These are phyloP conservation scores for Microdochium trichocladiopsis DNA, from an alignment of 2,329 filamentous ascomycete genomes.

Conservation along the genomic window DNA sequence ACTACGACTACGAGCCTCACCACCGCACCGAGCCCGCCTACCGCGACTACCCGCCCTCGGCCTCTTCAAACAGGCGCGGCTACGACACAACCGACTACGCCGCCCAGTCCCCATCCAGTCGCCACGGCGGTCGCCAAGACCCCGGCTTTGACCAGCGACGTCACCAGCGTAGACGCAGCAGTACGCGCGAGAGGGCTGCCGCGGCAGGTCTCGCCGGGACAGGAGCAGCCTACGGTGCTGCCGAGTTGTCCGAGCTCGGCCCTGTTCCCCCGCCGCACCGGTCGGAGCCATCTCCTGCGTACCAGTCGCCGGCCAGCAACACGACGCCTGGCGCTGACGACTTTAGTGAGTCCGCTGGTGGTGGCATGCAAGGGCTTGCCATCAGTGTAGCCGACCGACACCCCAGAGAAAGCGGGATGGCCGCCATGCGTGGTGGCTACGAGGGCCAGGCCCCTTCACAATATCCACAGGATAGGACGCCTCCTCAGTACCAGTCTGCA, in stretches of 20 bases:
- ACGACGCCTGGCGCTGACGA: conserved; percentile 62
- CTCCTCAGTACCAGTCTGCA: conserved; percentile 8
- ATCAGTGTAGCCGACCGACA: conserved; percentile 58
- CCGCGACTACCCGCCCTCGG: conserved; percentile 12
- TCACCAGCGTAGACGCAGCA: conserved; percentile 24
- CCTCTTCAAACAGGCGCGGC: conserved; percentile 10
- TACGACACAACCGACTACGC: conserved; percentile 8
- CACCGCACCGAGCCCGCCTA: conserved; percentile 5
- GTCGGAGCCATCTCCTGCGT: conserved; percentile 1
- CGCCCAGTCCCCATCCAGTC: conserved; percentile 2
- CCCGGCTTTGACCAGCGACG: conserved; percentile 25
- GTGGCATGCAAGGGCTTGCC: conserved; percentile 63
- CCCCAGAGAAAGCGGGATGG: conserved; percentile 56
- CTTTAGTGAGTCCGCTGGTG: conserved; percentile 52
- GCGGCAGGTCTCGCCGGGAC: conserved; percentile 11
- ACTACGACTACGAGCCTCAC: conserved; percentile 2
- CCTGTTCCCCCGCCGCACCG: conserved; percentile 18
- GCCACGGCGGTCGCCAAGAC: conserved; percentile 26
- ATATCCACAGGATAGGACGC: conserved; percentile 16
- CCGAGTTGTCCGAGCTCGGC: conserved; percentile 11
- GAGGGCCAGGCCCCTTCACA: conserved; percentile 10
- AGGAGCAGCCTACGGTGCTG: conserved; percentile 9
- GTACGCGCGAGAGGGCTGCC: conserved; percentile 9
- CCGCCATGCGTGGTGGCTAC: conserved; percentile 43
- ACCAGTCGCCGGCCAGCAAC: conserved; percentile 24